phyloP scores from a whole-genome alignment of 176 grass and related monocot genomes.

The Elaeis guineensis region DNA sequence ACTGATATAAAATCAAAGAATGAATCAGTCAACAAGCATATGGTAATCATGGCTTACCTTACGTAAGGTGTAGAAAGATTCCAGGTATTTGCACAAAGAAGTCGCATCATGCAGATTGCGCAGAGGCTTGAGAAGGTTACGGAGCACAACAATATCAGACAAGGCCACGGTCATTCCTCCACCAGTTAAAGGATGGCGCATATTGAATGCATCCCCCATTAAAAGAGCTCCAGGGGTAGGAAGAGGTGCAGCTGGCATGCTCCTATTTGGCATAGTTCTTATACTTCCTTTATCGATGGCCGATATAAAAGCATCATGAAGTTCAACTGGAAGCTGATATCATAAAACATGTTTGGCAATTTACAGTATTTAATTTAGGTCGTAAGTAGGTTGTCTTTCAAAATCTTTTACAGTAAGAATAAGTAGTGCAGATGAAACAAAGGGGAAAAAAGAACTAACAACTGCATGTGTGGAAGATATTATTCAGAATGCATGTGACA shows the following conservation, averaged over 20 bases:
- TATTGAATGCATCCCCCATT: constrained; percentile 99
- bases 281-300: constrained; percentile 90
- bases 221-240: constrained; percentile 85
- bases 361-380: not conserved
- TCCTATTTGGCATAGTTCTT: constrained; percentile 89
- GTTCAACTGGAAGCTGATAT: constrained; percentile 45
- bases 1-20: too few species aligned
- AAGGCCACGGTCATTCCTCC: constrained; percentile 98
- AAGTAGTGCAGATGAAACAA: too few species aligned
- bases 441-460: too few species aligned
- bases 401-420: too few species aligned
- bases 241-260: constrained; percentile 87
- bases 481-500: too few species aligned
- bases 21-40: not conserved
- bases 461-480: too few species aligned
- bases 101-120: constrained; percentile 71
- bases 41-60: constrained; percentile 45
- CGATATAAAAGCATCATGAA: constrained; percentile 63
- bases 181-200: constrained; percentile 93
- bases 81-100: constrained; percentile 76
- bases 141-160: constrained; percentile 82
- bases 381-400: too few species aligned
- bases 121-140: constrained; percentile 83
- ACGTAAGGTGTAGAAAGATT: constrained; percentile 91
- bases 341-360: not conserved